Evolutionary conservation across 225 moss, liverwort and hornwort species (phyloP), one percentile per base, ranked within the genome.

Genomic region (Rhytidiadelphus loreus): DNA sequence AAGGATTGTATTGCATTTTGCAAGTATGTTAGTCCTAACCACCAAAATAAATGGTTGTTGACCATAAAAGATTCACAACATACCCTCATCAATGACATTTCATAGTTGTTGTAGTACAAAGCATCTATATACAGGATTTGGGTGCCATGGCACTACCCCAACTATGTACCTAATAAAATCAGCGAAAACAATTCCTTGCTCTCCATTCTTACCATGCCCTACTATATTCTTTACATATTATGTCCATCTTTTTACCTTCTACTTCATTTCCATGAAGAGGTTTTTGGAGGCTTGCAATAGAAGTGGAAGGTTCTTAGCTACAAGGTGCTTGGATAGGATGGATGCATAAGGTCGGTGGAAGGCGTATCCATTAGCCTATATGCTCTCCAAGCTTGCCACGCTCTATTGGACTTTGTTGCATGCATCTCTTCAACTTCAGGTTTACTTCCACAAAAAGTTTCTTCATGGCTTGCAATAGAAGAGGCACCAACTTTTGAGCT

Each of bases 1-100:
- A n/a, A n/a, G n/a, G n/a, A n/a, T n/a, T n/a, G n/a, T n/a, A n/a
- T n/a, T n/a, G n/a, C n/a, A n/a, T n/a, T n/a, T n/a, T n/a, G n/a
- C n/a, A n/a, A n/a, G n/a, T n/a, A n/a, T n/a, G n/a, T n/a, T n/a
- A n/a, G n/a, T n/a, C n/a, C n/a, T 19, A 20, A 39, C 24, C 24
- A 13, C 4, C 24, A 4, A 2, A 2, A 8, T n/a, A 14, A 13
- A 41, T 1, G 2, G 26, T 0, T 26, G 3, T 41, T 43, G 7
- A 43, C 14, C 1, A 15, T 26, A 25, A 5, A 25, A 1, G 7
- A 3, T 41, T 71, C 9, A 41, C 2, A 43, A 9, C 15, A 71
- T 71, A 43, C 26, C 9, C 5, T 9, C 43, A 73, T 46, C 10
- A 46, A 46, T 46, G 46, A 30, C 46, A 46, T 43, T 0, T 72